Base-by-base conservation (phyloP, 352 stramenopile species). In the Globisporangium heterothallicum region DNA sequence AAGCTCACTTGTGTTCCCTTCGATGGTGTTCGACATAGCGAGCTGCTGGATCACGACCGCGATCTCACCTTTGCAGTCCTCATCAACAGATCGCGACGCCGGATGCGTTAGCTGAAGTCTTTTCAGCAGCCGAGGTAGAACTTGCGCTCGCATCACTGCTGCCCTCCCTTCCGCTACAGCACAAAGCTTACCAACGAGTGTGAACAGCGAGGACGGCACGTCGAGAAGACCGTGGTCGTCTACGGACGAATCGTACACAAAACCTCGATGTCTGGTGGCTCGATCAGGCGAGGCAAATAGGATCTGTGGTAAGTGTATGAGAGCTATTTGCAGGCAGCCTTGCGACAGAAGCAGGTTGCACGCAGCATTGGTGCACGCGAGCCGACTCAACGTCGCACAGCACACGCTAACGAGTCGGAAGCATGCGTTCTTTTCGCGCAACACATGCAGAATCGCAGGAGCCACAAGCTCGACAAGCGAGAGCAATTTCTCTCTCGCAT, bases 51-150 rank as follows among this genome's bases (percentile, higher is more conserved):
- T 63, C 6, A 84, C 43, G 21, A 80, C 70, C 0, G 75, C 72
- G 43, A 89, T 86, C 45, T 87, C 74, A 25, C 74, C 71, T 44
- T 89, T 87, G 49, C 78, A 84, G 3, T 72, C 65, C 13, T 81
- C 51, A 43, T 88, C 74, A 42, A 63, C 4, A 0, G 43, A 55
- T 19, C 21, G 36, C 36, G 26, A 55, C 0, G 29, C 56, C 21
- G 30, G 16, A 46, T 80, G 52, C 0, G 45, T 50, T 6, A 88
- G 56, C 42, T 92, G 78, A 8, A 90, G 61, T 0, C 81, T 78
- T 48, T 88, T 87, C n/a, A 92, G 66, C 14, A 88, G 51, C 2
- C 78, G 72, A 49, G 78, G 76, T 0, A 92, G 47, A 0, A 88
- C 66, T 21, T 89, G 80, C 12, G 77, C 65, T 42, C 68, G 64